These are phyloP conservation scores for Agaricus subrufescens DNA, from an alignment of 768 basidiomycete genomes.

Conservation along the genomic window DNA sequence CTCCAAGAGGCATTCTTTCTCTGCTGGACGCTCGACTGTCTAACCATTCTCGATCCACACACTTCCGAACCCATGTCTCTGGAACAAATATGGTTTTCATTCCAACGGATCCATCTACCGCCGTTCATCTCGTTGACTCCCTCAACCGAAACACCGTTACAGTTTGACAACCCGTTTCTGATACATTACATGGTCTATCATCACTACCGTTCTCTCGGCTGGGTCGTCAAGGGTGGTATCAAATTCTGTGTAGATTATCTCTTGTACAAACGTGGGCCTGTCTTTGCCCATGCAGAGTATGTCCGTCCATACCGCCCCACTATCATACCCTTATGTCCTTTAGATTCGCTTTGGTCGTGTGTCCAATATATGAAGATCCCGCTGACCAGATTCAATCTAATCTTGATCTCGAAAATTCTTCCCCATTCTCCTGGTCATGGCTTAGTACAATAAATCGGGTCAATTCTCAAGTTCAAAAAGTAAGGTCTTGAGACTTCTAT, in stretches of 20 bases:
- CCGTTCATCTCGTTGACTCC: slow-evolving; percentile 21
- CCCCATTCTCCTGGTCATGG: slow-evolving; percentile 91
- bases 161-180: slow-evolving; percentile 90
- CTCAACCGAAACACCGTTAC: slow-evolving; percentile 22
- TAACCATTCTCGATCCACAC: slow-evolving; percentile 60
- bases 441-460: slow-evolving; percentile 95
- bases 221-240: slow-evolving; percentile 94
- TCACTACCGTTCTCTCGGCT: slow-evolving; percentile 93
- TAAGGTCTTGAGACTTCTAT: slow-evolving; percentile 18
- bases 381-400: slow-evolving; percentile 64
- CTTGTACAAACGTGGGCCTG: slow-evolving; percentile 90
- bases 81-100: slow-evolving; percentile 57
- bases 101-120: slow-evolving; percentile 53
- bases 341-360: slow-evolving; percentile 88
- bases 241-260: slow-evolving; percentile 98
- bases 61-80: slow-evolving; percentile 56
- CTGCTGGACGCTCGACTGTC: slow-evolving; percentile 77
- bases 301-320: slow-evolving; percentile 21
- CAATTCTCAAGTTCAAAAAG: slow-evolving; percentile 96
- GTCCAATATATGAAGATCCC: slow-evolving; percentile 86
- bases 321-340: background rate
- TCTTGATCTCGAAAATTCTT: slow-evolving; percentile 57
- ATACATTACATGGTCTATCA: slow-evolving; percentile 89
- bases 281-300: slow-evolving; percentile 94
- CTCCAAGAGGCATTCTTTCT: slow-evolving; percentile 89